Percentiles rank a stretch among this genome's conserved stretches.
These are phyloP conservation scores for Mortierella sp. DNA, from an alignment of 371 early-diverging fungal species.

Conservation along the genomic window DNA sequence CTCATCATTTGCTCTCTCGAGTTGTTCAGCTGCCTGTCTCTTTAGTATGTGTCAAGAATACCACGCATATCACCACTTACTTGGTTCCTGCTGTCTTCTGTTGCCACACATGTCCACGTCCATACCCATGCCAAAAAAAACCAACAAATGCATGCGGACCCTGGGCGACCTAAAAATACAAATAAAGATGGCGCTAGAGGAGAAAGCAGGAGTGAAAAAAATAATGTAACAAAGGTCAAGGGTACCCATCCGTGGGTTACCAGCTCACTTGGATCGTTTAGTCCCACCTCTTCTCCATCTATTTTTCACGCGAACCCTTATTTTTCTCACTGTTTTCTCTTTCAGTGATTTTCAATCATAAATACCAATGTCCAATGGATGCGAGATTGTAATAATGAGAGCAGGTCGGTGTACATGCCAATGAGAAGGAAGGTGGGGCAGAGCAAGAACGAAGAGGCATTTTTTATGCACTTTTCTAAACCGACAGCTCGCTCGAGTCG, in stretches of 20 bases:
- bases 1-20: neutral
- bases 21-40: no score
- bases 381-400: conserved; percentile 6
- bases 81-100: no score
- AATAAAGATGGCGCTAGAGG: conserved; percentile 4
- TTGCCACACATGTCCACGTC: no score
- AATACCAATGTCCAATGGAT: neutral
- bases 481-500: neutral
- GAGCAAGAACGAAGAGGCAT: neutral
- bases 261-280: neutral
- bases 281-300: neutral
- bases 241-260: neutral
- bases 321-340: no score
- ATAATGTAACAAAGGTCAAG: neutral
- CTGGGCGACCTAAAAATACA: neutral
- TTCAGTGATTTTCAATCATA: conserved; percentile 6
- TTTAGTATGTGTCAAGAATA: no score
- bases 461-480: neutral
- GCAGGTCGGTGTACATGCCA: neutral
- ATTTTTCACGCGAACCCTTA: neutral
- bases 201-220: neutral
- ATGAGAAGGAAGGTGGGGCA: neutral
- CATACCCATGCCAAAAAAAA: neutral
- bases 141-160: neutral
- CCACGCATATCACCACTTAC: no score